Percentiles rank a stretch among this genome's conserved stretches.
These are phyloP conservation scores for Pythium phragmiticola DNA, from an alignment of 352 stramenopile species.

Conservation along the genomic window DNA sequence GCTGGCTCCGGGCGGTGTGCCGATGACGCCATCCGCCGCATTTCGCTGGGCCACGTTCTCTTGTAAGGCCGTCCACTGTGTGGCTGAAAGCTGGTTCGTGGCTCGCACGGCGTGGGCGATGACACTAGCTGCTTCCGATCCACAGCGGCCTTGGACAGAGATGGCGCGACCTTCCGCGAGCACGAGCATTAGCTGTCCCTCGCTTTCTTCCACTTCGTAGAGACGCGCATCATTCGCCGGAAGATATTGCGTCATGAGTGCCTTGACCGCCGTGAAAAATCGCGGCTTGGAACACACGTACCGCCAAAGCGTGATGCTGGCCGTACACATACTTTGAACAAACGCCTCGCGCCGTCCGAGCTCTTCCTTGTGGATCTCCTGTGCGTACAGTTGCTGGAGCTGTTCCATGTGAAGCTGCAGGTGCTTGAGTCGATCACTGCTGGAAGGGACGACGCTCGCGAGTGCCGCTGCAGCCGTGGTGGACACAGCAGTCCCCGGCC, in stretches of 20 bases:
- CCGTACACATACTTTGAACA: conserved; percentile 43
- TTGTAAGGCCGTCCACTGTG: conserved; percentile 11
- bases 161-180: conserved; percentile 3
- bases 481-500: conserved; percentile 6
- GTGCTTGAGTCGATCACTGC: conserved; percentile 35
- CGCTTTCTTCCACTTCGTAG: conserved; percentile 29
- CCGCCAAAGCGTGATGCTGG: conserved; percentile 44
- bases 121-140: conserved; percentile 6
- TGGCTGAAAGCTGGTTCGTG: not conserved
- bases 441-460: conserved; percentile 15
- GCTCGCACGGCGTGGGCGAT: conserved; percentile 12
- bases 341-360: conserved; percentile 34
- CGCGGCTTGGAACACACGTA: conserved; percentile 34
- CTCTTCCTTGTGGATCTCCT: conserved; percentile 50
- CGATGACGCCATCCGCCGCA: not conserved
- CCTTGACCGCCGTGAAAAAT: conserved; percentile 46
- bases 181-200: conserved; percentile 1
- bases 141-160: conserved; percentile 3
- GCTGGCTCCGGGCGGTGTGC: not conserved
- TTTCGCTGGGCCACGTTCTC: not conserved
- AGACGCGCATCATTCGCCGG: conserved; percentile 31
- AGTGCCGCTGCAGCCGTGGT: conserved; percentile 10
- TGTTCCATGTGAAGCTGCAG: conserved; percentile 54
- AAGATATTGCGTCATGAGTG: conserved; percentile 40
- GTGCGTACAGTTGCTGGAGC: conserved; percentile 43